These are phyloP conservation scores for Mycogone perniciosa DNA, from an alignment of 2,329 filamentous ascomycete species.

Conservation along the genomic window DNA sequence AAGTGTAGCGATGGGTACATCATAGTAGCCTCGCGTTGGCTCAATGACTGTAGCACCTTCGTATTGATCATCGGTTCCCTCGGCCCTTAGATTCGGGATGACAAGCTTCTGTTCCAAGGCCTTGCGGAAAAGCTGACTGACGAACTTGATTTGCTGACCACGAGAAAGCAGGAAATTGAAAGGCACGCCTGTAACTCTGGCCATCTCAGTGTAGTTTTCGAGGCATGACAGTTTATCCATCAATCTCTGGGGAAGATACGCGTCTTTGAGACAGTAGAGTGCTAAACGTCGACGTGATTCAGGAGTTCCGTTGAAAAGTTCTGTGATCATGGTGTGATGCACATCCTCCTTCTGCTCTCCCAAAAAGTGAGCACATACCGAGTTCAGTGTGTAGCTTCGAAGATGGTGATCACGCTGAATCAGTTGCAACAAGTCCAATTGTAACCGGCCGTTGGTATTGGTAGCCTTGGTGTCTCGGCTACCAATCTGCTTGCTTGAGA, in stretches of 20 bases:
- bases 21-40: conserved; percentile 86
- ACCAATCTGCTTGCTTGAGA: conserved; percentile 97
- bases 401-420: conserved; percentile 93
- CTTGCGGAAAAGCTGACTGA: conserved; percentile 95
- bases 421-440: conserved; percentile 89
- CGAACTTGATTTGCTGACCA: conserved; percentile 95
- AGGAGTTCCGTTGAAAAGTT: conserved; percentile 91
- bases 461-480: conserved; percentile 91
- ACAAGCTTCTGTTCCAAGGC: conserved; percentile 89
- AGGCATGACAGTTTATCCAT: conserved; percentile 98
- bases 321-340: conserved; percentile 98
- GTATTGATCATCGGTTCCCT: conserved; percentile 78
- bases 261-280: conserved; percentile 95
- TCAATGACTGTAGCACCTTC: conserved; percentile 98
- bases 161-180: conserved; percentile 91
- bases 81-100: conserved; percentile 75
- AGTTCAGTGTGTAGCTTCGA: conserved; percentile 94
- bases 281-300: conserved; percentile 87
- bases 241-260: conserved; percentile 84
- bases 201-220: conserved; percentile 99
- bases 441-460: conserved; percentile 88
- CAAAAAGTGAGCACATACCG: conserved; percentile 88
- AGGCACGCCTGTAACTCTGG: conserved; percentile 94
- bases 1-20: conserved; percentile 89
- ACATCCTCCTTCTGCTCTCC: conserved; percentile 99